Evolutionary conservation across 441 rosid genomes (phyloP).

Genomic region (Flueggea neowawraea): DNA sequence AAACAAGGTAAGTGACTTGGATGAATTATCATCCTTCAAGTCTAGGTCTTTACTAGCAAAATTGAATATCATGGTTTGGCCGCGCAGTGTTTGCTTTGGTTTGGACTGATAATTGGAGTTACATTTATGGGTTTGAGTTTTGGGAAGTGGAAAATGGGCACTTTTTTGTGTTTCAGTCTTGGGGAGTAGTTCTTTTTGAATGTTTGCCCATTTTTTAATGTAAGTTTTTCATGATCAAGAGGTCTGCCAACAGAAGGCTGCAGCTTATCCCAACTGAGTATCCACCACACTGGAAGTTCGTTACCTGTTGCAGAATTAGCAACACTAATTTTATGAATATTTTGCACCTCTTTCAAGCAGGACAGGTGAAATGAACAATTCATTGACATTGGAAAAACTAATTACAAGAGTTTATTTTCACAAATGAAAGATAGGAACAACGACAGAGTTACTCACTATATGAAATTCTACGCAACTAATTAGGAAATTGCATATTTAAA

Average conservation of each 20-base stretch:
- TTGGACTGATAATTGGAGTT: slow-evolving; percentile 17
- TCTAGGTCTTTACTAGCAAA: slow-evolving; percentile 3
- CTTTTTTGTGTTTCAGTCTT: slow-evolving; percentile 11
- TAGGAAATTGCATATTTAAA: too few species aligned
- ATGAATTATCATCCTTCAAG: slow-evolving; percentile 1
- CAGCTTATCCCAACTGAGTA: slow-evolving; percentile 81
- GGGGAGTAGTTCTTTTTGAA: slow-evolving; percentile 37
- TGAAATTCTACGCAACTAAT: too few species aligned
- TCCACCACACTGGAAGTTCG: slow-evolving; percentile 77
- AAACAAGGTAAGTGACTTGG: slow-evolving; percentile 17
- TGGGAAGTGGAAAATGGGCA: slow-evolving; percentile 59
- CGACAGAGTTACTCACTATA: too few species aligned
- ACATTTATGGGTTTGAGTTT: slow-evolving; percentile 17
- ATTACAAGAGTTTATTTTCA: too few species aligned
- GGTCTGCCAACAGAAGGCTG: slow-evolving; percentile 62
- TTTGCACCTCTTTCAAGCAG: neutral
- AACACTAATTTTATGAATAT: neutral
- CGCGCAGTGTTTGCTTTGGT: slow-evolving; percentile 28
- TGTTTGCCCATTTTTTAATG: slow-evolving; percentile 52
- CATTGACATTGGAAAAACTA: too few species aligned
- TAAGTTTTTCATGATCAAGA: slow-evolving; percentile 36
- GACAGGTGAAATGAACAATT: too few species aligned
- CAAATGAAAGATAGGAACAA: too few species aligned
- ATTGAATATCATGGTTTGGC: slow-evolving; percentile 29
- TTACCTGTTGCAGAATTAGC: slow-evolving; percentile 43